Percentiles rank a stretch among this genome's conserved stretches.
phyloP scores from a whole-genome alignment of 805 yeast species.

The Metschnikowia vanudenii region DNA sequence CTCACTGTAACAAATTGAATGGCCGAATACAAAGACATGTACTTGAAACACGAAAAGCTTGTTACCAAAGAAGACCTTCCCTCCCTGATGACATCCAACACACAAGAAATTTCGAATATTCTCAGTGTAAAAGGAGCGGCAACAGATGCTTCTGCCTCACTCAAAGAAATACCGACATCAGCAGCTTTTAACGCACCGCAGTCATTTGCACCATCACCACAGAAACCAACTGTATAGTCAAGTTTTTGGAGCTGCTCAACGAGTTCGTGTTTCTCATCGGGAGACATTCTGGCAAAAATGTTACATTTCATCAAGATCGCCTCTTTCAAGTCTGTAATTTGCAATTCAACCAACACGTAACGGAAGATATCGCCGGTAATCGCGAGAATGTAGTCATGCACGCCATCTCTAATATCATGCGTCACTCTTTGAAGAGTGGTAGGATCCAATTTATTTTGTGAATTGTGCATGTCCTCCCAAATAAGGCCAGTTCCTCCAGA shows the following conservation, averaged over 20 bases:
- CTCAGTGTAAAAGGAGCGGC: constrained; percentile 98
- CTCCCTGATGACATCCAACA: constrained; percentile 84
- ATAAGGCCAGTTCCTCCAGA: constrained; percentile 39
- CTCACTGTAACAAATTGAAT: constrained; percentile 91
- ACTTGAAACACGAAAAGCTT: constrained; percentile 94
- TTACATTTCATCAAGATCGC: constrained; percentile 67
- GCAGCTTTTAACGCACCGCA: constrained; percentile 98
- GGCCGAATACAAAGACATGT: constrained; percentile 95
- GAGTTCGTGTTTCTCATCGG: constrained; percentile 96
- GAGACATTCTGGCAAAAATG: constrained; percentile 96
- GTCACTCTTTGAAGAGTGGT: constrained; percentile 53
- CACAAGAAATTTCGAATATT: constrained; percentile 88
- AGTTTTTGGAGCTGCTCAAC: constrained; percentile 81
- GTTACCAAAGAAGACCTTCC: constrained; percentile 96
- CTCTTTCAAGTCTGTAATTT: constrained; percentile 42
- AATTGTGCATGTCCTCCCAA: constrained; percentile 71
- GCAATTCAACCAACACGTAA: constrained; percentile 59
- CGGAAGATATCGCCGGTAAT: constrained; percentile 92
- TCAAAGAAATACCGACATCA: constrained; percentile 91
- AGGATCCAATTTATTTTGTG: constrained; percentile 57
- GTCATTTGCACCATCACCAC: constrained; percentile 99
- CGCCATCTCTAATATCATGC: constrained; percentile 23
- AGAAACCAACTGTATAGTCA: constrained; percentile 93
- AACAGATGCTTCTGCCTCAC: constrained; percentile 97
- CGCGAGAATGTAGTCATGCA: constrained; percentile 62